phyloP scores from a whole-genome alignment of 805 yeast genomes.

The Saturnispora besseyi region DNA sequence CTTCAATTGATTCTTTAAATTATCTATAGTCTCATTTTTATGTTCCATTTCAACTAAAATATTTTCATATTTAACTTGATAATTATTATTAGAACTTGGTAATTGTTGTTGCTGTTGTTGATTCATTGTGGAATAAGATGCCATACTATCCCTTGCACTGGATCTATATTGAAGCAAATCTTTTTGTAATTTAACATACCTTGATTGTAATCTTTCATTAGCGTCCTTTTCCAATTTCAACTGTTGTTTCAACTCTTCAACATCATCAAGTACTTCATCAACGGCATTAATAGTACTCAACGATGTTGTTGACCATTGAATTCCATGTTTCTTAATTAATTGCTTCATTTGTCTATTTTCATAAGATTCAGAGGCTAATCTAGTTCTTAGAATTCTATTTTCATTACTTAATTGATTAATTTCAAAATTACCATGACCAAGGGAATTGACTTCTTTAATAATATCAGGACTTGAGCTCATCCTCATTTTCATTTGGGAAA shows the following conservation, averaged over 20 bases:
- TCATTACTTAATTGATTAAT: conserved; percentile 38
- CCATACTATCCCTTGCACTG: conserved; percentile 26
- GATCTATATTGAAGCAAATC: conserved; percentile 27
- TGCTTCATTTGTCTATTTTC: conserved; percentile 44
- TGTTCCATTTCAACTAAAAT: conserved; percentile 36
- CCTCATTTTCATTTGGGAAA: conserved; percentile 27
- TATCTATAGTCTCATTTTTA: conserved; percentile 30
- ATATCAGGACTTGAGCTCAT: conserved; percentile 20
- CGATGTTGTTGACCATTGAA: conserved; percentile 6
- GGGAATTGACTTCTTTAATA: conserved; percentile 6
- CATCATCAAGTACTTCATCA: conserved; percentile 8
- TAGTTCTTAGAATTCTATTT: conserved; percentile 47
- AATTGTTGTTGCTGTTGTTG: conserved; percentile 9
- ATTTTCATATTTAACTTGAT: conserved; percentile 38
- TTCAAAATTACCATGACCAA: conserved; percentile 8
- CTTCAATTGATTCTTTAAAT: conserved; percentile 6
- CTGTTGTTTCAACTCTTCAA: conserved; percentile 10
- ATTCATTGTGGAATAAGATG: conserved; percentile 26
- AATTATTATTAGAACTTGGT: conserved; percentile 19
- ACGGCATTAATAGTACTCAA: conserved; percentile 1
- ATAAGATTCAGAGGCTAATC: conserved; percentile 56
- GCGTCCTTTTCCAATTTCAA: conserved; percentile 24
- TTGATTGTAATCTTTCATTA: conserved; percentile 24
- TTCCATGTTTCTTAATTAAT: conserved; percentile 25
- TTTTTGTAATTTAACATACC: conserved; percentile 28